Evolutionary conservation across 495 filamentous ascomycete genomes (phyloP).

Genomic region (Ramalina peruviana): DNA sequence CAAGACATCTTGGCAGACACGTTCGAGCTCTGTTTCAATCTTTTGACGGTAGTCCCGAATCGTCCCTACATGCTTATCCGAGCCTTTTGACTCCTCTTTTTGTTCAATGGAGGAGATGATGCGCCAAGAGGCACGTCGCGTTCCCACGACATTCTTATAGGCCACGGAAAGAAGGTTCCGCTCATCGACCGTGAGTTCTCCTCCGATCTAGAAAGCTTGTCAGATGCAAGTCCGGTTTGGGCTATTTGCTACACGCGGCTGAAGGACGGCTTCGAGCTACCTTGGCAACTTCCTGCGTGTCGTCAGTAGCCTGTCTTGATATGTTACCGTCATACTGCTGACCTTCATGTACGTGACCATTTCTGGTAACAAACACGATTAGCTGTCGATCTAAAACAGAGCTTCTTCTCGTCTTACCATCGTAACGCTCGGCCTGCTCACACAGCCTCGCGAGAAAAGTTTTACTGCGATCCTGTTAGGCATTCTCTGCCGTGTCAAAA

Average conservation of each 20-base stretch:
- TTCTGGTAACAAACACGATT: constrained; percentile 35
- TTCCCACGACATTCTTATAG: constrained; percentile 99
- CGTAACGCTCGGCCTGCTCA: constrained; percentile 99
- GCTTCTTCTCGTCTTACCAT: constrained; percentile 49
- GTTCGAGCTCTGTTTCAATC: constrained; percentile 96
- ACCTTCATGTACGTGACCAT: constrained; percentile 99
- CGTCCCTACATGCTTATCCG: constrained; percentile 87
- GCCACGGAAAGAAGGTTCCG: constrained; percentile 97
- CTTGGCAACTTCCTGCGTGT: constrained; percentile 57
- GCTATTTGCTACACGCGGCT: neutral
- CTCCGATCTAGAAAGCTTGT: constrained; percentile 52
- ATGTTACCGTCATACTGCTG: constrained; percentile 21
- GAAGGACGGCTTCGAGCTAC: constrained; percentile 31
- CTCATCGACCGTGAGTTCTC: constrained; percentile 94
- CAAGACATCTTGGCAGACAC: constrained; percentile 96
- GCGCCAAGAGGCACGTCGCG: constrained; percentile 96
- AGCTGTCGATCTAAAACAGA: neutral
- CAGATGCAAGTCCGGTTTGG: neutral
- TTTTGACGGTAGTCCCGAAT: constrained; percentile 98
- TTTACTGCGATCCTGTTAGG: constrained; percentile 56
- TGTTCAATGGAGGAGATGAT: constrained; percentile 99
- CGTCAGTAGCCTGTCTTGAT: constrained; percentile 21
- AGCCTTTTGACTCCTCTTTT: constrained; percentile 99
- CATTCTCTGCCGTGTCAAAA: constrained; percentile 20
- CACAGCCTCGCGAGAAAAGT: constrained; percentile 99